Evolutionary conservation across 2,329 filamentous ascomycete genomes (phyloP).

Genomic region (Colletotrichum kahawae): DNA sequence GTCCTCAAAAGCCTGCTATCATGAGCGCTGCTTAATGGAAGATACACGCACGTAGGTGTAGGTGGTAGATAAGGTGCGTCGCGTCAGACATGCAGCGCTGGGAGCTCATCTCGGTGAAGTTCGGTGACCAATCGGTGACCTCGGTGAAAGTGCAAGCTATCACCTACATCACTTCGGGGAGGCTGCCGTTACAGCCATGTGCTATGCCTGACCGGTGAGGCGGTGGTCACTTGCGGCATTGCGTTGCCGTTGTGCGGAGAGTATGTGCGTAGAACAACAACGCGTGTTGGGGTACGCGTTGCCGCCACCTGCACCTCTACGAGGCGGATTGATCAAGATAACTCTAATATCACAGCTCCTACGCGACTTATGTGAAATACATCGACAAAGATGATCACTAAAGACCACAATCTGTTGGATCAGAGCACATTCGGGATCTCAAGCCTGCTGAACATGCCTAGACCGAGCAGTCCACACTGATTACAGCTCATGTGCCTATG

Average conservation of each 20-base stretch:
- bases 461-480: neutral
- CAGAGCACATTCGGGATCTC: neutral
- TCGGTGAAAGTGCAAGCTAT: neutral
- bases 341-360: neutral
- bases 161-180: neutral
- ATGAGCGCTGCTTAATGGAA: neutral
- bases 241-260: neutral
- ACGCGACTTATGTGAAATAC: neutral
- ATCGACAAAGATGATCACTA: neutral
- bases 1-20: neutral
- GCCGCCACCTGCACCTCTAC: neutral
- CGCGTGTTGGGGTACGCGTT: neutral
- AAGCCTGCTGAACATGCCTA: neutral
- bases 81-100: neutral
- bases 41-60: neutral
- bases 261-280: neutral
- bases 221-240: neutral
- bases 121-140: neutral
- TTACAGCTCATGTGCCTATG: neutral
- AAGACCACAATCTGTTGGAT: neutral
- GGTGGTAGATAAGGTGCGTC: neutral
- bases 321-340: neutral
- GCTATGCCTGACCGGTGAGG: neutral
- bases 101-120: neutral
- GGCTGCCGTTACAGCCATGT: neutral